Evolutionary conservation across 257 asterid species (phyloP), one percentile per base, ranked within the genome.

Genomic region (Scutellaria baicalensis): DNA sequence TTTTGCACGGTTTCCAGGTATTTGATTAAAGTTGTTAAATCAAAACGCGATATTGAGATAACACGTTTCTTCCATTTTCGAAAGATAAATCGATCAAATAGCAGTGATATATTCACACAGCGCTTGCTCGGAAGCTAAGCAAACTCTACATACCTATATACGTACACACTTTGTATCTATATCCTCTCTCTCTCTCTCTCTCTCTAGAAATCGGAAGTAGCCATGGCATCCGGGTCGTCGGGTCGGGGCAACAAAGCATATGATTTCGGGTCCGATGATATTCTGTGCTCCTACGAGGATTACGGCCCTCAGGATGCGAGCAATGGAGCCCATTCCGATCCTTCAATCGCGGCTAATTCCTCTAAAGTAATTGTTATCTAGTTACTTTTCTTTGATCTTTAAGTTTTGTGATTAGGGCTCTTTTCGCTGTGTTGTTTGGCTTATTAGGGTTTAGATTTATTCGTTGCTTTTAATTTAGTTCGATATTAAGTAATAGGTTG

Each of bases 181-280:
- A 13, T 64, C 72, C 18, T 48, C 43, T 47, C 54, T 13, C 16
- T 13, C 14, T 35, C 62, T 49, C 44, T 33, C 50, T 47, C 56
- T 57, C 54, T 2, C n/a, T 16, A 44, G 23, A 51, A 42, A 20
- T 57, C 50, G 49, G 14, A 31, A 40, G 48, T 56, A 58, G 59
- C 83, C 57, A 93, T 93, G 98, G 97, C 94, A 31, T 93, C 97
- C 52, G 91, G 96, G 68, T 78, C 95, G 1, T 48, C 88, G 59
- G 92, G 92, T 12, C 87, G 89, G 71, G 87, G 83, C 45, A 77
- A 89, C 4, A 90, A 90, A 67, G 84, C 84, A 8, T 93, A 84
- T 79, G 95, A 80, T 75, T 89, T 93, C 61, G 99, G 66, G 6
- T 77, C 95, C 1, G 97, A 93, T 76, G 96, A 93, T 80, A 83